phyloP scores from a whole-genome alignment of 2,329 filamentous ascomycete species.

The Hymenoscyphus occultus region DNA sequence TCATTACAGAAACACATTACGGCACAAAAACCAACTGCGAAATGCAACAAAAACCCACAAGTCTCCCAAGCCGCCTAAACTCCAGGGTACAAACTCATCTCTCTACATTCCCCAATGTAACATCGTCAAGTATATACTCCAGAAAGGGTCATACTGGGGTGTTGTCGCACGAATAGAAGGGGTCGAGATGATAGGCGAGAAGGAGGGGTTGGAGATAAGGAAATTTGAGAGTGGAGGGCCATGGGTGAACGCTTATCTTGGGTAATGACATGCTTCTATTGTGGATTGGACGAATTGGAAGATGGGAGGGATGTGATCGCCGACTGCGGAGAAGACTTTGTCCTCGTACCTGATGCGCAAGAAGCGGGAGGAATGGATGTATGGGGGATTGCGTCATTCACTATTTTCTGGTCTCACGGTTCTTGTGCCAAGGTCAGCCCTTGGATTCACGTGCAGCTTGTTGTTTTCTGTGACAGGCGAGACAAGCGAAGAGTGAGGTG shows the following conservation, averaged over 20 bases:
- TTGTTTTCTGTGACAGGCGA: neutral
- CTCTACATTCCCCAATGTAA: neutral
- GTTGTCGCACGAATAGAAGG: slow-evolving; percentile 6
- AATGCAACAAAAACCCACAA: slow-evolving; percentile 24
- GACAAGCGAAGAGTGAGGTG: neutral
- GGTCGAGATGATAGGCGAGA: slow-evolving; percentile 1
- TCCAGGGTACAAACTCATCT: neutral
- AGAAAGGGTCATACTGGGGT: neutral
- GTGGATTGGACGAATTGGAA: neutral
- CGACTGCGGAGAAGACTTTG: neutral
- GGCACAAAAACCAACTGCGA: slow-evolving; percentile 27
- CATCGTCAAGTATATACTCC: neutral
- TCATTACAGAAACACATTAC: slow-evolving; percentile 20
- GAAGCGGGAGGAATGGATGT: neutral
- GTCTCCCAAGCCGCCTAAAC: slow-evolving; percentile 1
- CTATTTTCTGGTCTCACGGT: neutral
- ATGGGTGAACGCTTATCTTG: slow-evolving; percentile 14
- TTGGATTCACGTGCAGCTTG: slow-evolving; percentile 9
- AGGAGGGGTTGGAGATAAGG: slow-evolving; percentile 14
- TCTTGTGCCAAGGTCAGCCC: neutral
- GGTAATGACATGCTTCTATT: slow-evolving; percentile 13
- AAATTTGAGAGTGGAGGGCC: neutral
- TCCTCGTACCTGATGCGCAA: slow-evolving; percentile 13
- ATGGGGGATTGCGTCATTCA: slow-evolving; percentile 14
- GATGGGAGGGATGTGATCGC: neutral